Percentiles rank a stretch among this genome's conserved stretches.
Evolutionary conservation across 176 grass and related monocot species (phyloP).

Genomic region (Panicum miliaceum): DNA sequence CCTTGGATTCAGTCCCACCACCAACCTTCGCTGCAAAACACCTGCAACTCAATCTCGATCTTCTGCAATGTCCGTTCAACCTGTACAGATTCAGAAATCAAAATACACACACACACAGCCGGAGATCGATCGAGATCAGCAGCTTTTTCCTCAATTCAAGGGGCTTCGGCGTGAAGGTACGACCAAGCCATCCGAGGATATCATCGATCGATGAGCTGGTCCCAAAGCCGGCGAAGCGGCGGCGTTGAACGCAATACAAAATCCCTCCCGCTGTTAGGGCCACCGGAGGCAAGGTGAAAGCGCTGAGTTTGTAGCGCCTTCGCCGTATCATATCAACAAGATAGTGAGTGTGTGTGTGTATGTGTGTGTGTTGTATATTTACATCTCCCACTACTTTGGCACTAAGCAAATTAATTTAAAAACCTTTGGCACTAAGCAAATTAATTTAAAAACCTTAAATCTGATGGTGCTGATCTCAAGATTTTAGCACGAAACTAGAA

Average conservation of each 20-base stretch:
- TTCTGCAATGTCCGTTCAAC: background rate
- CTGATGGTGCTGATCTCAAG: background rate
- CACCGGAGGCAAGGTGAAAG: slow-evolving; percentile 19
- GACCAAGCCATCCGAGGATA: slow-evolving; percentile 17
- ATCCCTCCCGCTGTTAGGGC: background rate
- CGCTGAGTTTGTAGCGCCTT: slow-evolving; percentile 10
- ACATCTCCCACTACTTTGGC: background rate
- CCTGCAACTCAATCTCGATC: background rate
- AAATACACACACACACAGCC: background rate
- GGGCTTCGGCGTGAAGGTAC: slow-evolving; percentile 25
- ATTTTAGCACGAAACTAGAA: background rate
- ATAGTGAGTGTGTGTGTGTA: too few relatives aligned
- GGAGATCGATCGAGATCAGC: background rate
- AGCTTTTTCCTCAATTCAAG: background rate
- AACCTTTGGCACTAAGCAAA: too few relatives aligned
- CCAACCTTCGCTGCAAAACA: background rate
- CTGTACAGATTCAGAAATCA: background rate
- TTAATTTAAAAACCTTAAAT: background rate
- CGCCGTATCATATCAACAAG: background rate
- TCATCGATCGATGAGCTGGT: background rate
- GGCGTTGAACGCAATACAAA: slow-evolving; percentile 51
- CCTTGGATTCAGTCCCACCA: slow-evolving; percentile 10
- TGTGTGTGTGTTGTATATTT: too few relatives aligned
- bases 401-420: background rate
- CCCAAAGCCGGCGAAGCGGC: slow-evolving; percentile 27